phyloP scores from a whole-genome alignment of 176 grass and related monocot genomes.

The Areca catechu region DNA sequence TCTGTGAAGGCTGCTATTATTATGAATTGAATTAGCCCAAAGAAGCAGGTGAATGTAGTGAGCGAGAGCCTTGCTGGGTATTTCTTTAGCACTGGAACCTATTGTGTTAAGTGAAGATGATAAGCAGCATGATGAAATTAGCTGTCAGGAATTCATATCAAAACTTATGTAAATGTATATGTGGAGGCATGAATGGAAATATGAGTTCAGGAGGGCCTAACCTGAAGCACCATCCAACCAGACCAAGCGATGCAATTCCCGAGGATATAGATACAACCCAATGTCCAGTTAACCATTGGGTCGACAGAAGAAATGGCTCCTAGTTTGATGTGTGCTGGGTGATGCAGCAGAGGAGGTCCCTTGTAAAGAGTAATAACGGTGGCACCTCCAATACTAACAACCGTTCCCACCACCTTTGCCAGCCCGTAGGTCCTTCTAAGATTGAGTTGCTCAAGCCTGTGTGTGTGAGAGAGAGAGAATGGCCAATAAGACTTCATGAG shows the following conservation, averaged over 20 bases:
- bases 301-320: conserved; percentile 22
- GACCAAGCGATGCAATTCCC: conserved; percentile 84
- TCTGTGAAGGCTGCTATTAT: conserved; percentile 66
- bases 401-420: conserved; percentile 80
- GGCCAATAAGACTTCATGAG: neutral
- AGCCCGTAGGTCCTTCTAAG: conserved; percentile 52
- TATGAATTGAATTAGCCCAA: conserved; percentile 76
- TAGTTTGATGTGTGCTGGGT: conserved; percentile 20
- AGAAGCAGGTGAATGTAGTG: conserved; percentile 58
- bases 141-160: too few species aligned
- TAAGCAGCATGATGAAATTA: neutral
- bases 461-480: neutral
- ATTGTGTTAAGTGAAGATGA: neutral
- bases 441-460: conserved; percentile 71
- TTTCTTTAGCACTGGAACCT: conserved; percentile 76
- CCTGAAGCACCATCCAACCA: conserved; percentile 92
- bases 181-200: too few species aligned
- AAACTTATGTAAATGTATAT: too few species aligned
- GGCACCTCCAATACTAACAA: conserved; percentile 79
- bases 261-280: conserved; percentile 83
- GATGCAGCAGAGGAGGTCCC: conserved; percentile 59
- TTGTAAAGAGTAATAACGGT: conserved; percentile 89
- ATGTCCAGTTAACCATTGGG: conserved; percentile 74
- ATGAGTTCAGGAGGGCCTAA: neutral
- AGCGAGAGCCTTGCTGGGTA: conserved; percentile 84